phyloP scores from a whole-genome alignment of 176 grass and related monocot species.

The Triticum aestivum region IWGSC_CS_RefSeq_v2.1 NC_057794.1:495043809-495044308 shows the following conservation, averaged over 20 bases:
- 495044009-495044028: background rate
- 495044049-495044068: background rate
- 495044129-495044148: background rate
- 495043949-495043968: conserved; percentile 1
- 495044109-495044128: background rate
- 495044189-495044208: background rate
- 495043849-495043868: background rate
- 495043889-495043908: background rate
- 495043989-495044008: conserved; percentile 1
- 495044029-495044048: too few species aligned
- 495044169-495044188: background rate
- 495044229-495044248: background rate
- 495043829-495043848: background rate
- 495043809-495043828: conserved; percentile 49
- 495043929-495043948: background rate
- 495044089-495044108: background rate
- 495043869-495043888: conserved; percentile 7
- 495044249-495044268: background rate
- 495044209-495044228: background rate
- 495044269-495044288: conserved; percentile 2
- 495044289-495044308: background rate
- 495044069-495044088: background rate
- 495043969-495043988: conserved; percentile 29
- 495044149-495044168: background rate
- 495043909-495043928: background rate